These are phyloP conservation scores for Hymenotorrendiella dingleyae DNA, from an alignment of 2,329 filamentous ascomycete genomes.

Conservation along the genomic window DNA sequence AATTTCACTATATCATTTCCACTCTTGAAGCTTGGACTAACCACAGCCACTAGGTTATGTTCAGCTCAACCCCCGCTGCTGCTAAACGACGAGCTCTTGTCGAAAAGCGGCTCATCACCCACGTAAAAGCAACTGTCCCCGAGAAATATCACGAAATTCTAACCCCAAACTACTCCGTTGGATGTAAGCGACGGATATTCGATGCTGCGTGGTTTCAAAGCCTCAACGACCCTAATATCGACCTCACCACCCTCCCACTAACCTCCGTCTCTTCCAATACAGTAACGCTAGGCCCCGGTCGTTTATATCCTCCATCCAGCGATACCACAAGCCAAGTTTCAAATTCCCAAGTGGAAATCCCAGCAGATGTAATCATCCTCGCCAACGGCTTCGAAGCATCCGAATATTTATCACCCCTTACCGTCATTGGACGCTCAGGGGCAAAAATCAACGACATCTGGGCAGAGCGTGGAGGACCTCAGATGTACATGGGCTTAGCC, in stretches of 20 bases:
- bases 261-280: conserved; percentile 40
- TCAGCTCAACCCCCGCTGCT: conserved; percentile 35
- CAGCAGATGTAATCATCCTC: conserved; percentile 51
- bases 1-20: too few species aligned
- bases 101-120: conserved; percentile 36
- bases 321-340: conserved; percentile 17
- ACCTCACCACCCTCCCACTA: conserved; percentile 47
- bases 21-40: background rate
- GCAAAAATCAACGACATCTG: conserved; percentile 46
- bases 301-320: conserved; percentile 35
- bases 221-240: conserved; percentile 43
- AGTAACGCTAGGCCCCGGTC: conserved; percentile 45
- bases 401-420: conserved; percentile 48
- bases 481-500: conserved; percentile 51
- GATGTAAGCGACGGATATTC: conserved; percentile 51
- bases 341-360: too few species aligned
- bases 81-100: conserved; percentile 35
- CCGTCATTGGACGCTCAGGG: conserved; percentile 42
- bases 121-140: conserved; percentile 44
- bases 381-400: conserved; percentile 53
- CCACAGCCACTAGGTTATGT: conserved; percentile 29
- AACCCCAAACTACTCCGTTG: conserved; percentile 50
- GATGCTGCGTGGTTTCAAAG: conserved; percentile 45
- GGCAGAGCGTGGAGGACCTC: conserved; percentile 47
- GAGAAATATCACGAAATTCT: conserved; percentile 52